Conservation (phyloP, 495 filamentous ascomycete genomes). For the Podospora pseudocomata region DNA sequence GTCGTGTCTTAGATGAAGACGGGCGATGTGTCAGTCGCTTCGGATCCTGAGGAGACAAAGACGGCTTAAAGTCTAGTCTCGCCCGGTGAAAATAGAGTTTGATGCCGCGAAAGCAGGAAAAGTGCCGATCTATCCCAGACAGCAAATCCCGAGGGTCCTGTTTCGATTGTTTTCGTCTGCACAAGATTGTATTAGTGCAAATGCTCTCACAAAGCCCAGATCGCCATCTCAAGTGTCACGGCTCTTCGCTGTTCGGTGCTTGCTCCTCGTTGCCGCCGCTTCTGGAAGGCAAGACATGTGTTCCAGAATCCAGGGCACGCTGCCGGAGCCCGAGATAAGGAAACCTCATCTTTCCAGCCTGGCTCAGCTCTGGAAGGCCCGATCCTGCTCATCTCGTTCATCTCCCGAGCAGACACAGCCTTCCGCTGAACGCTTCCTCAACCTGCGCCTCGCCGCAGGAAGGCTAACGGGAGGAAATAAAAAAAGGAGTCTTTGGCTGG, state of each 20-base stretch:
- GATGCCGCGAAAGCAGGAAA: background rate
- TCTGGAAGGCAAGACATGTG: constrained; percentile 9
- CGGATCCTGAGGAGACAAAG: background rate
- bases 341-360: background rate
- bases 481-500: background rate
- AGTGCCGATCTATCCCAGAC: background rate
- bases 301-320: background rate
- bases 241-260: background rate
- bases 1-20: background rate
- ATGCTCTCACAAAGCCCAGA: background rate
- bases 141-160: background rate
- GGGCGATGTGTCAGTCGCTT: background rate
- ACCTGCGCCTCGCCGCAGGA: constrained; percentile 1
- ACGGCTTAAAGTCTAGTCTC: background rate
- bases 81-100: constrained; percentile 3
- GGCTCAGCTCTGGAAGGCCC: background rate
- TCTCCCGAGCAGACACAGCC: background rate
- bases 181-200: background rate
- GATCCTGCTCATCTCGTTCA: constrained; percentile 10
- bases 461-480: constrained; percentile 7
- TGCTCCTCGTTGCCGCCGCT: background rate
- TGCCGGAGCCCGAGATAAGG: constrained; percentile 4
- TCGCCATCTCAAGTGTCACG: background rate
- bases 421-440: background rate
- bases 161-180: background rate